phyloP scores from a whole-genome alignment of 495 filamentous ascomycete species.

The Aspergillus sclerotioniger region DNA sequence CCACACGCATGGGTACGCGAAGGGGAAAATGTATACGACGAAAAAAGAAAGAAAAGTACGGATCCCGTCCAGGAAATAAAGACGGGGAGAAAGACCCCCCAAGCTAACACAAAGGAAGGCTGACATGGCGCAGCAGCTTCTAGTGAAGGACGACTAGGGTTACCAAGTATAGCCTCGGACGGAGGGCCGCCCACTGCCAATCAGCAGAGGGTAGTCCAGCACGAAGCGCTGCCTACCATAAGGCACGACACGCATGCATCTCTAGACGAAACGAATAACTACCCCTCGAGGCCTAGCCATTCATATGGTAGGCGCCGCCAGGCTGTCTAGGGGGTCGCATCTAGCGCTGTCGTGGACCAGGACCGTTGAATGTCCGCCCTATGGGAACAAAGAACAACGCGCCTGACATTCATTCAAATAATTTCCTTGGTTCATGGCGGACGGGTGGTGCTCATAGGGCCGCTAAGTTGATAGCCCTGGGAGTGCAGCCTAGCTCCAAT shows the following conservation, averaged over 20 bases:
- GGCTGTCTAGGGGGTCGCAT: neutral
- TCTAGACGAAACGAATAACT: neutral
- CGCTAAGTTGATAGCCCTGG: neutral
- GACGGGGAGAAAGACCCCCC: neutral
- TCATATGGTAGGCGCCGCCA: neutral
- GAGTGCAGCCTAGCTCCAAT: neutral
- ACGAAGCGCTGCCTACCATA: neutral
- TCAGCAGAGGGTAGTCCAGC: neutral
- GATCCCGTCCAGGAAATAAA: neutral
- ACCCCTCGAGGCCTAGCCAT: neutral
- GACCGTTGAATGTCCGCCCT: neutral
- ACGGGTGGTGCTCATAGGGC: neutral
- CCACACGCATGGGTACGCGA: neutral
- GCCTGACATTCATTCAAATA: neutral
- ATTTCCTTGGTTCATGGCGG: neutral
- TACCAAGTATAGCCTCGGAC: slow-evolving; percentile 7
- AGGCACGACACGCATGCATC: neutral
- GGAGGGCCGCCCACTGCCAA: neutral
- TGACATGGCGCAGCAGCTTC: slow-evolving; percentile 22
- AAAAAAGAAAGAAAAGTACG: slow-evolving; percentile 4
- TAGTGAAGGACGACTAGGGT: neutral
- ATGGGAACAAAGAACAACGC: neutral
- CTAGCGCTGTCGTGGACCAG: neutral
- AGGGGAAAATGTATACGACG: slow-evolving; percentile 11
- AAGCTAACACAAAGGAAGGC: slow-evolving; percentile 12